Evolutionary conservation across 2,329 filamentous ascomycete species (phyloP).

Genomic region (Ophiognomonia clavigignenti-juglandacearum): DNA sequence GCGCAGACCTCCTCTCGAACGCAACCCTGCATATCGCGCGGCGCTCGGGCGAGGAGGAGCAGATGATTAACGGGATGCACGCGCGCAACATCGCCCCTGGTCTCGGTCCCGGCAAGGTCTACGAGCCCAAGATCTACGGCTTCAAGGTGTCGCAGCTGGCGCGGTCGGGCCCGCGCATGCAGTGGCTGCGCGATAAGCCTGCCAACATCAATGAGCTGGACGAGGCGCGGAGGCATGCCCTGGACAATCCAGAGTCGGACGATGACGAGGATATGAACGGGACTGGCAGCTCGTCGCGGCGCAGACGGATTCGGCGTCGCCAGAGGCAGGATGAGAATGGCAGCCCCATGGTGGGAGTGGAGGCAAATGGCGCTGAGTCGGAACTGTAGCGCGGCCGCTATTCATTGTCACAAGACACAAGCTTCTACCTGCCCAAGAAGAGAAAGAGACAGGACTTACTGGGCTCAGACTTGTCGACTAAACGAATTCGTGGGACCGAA

Average conservation of each 20-base stretch:
- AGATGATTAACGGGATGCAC: conserved; percentile 77
- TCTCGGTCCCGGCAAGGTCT: conserved; percentile 76
- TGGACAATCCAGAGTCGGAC: conserved; percentile 52
- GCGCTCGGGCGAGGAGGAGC: conserved; percentile 37
- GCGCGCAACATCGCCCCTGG: conserved; percentile 84
- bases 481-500: too few relatives aligned
- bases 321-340: conserved; percentile 45
- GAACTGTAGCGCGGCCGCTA: conserved; percentile 36
- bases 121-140: conserved; percentile 94
- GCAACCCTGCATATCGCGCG: conserved; percentile 23
- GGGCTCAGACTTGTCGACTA: too few relatives aligned
- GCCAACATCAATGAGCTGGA: conserved; percentile 77
- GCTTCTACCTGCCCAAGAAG: not conserved
- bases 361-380: conserved; percentile 52
- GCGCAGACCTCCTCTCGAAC: conserved; percentile 50
- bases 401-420: not conserved
- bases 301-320: conserved; percentile 36
- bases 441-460: not conserved
- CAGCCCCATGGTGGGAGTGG: conserved; percentile 54
- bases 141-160: conserved; percentile 91
- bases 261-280: conserved; percentile 46
- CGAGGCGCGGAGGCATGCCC: conserved; percentile 58
- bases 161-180: conserved; percentile 88
- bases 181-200: conserved; percentile 87
- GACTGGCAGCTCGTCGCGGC: conserved; percentile 36